phyloP scores from a whole-genome alignment of 805 yeast species.

The Ogataea methanolica region DNA sequence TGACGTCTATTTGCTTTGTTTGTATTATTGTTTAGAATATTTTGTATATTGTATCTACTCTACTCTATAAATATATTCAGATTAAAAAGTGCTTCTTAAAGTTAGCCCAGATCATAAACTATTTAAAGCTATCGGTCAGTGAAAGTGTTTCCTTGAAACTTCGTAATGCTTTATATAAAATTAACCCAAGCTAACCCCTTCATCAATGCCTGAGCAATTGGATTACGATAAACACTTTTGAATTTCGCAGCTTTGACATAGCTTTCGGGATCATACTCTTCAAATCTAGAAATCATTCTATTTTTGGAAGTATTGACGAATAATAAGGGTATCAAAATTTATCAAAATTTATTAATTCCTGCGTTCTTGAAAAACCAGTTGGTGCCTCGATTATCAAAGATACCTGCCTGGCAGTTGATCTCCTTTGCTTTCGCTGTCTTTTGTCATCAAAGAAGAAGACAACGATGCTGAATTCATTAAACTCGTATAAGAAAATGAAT shows the following conservation, averaged over 20 bases:
- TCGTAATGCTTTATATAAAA: constrained; percentile 10
- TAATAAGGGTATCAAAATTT: constrained; percentile 40
- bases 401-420: constrained; percentile 4
- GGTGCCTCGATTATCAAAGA: constrained; percentile 45
- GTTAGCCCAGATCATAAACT: no score
- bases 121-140: no score
- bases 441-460: background rate
- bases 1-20: constrained; percentile 1
- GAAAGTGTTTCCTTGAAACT: no score
- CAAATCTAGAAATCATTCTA: constrained; percentile 14
- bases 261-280: constrained; percentile 30
- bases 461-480: no score
- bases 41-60: no score
- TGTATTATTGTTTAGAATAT: background rate
- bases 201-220: constrained; percentile 31
- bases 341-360: constrained; percentile 42
- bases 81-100: no score
- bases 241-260: constrained; percentile 38
- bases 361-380: constrained; percentile 40
- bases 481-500: no score
- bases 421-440: background rate
- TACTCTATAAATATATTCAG: no score
- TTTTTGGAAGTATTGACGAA: constrained; percentile 38
- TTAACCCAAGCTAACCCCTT: constrained; percentile 32
- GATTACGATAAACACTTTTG: constrained; percentile 35